Evolutionary conservation across 179 eudicot genomes (phyloP).

Genomic region (Spinacia oleracea): DNA sequence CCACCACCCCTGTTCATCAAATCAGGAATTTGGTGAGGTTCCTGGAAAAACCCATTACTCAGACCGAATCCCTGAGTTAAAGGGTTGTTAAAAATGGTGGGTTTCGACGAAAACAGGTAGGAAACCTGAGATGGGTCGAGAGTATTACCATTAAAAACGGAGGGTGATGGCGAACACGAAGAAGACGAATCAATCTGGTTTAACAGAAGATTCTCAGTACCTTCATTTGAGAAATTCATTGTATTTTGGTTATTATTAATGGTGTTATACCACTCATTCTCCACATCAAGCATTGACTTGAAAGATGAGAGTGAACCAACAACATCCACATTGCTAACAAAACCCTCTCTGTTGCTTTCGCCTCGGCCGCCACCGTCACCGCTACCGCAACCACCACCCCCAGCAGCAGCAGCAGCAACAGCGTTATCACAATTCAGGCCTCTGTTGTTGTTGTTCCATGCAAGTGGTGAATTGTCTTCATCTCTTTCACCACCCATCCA

Average conservation of each 20-base stretch:
- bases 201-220: conserved; percentile 42
- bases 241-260: conserved; percentile 14
- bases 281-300: conserved; percentile 63
- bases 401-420: neutral
- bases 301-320: conserved; percentile 42
- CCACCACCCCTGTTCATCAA: conserved; percentile 41
- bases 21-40: conserved; percentile 22
- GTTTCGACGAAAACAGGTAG: conserved; percentile 44
- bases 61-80: conserved; percentile 36
- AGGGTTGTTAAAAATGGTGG: conserved; percentile 39
- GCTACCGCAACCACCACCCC: too few relatives aligned
- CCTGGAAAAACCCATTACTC: conserved; percentile 35
- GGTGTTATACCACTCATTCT: conserved; percentile 54
- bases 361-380: neutral
- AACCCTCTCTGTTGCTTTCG: neutral
- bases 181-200: conserved; percentile 64
- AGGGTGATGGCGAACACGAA: conserved; percentile 62
- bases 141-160: conserved; percentile 41
- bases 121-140: conserved; percentile 54
- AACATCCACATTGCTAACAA: conserved; percentile 11
- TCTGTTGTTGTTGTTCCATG: conserved; percentile 15
- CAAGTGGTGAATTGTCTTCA: conserved; percentile 20
- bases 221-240: conserved; percentile 35
- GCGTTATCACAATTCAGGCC: neutral
- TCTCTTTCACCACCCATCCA: conserved; percentile 22